Percentiles rank a stretch among this genome's conserved stretches.
Evolutionary conservation across 768 basidiomycete species (phyloP).

Genomic region (Russula foetens): DNA sequence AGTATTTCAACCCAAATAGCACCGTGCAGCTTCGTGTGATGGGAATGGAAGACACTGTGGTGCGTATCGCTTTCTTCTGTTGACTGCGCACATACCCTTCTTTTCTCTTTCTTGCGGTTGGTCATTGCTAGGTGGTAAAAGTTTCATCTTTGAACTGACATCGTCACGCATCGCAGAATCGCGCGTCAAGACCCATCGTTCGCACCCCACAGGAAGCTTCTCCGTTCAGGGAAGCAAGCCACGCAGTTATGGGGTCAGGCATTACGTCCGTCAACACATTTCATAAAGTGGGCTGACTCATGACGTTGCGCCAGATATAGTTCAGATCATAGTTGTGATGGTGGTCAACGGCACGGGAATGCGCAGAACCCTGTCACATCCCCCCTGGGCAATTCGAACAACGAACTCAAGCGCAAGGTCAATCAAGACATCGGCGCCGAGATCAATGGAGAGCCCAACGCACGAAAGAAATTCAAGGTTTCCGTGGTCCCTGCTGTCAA

Average conservation of each 20-base stretch:
- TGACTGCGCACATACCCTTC: background rate
- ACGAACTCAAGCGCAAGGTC: slow-evolving; percentile 30
- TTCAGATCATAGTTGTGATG: background rate
- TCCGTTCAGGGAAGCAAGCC: background rate
- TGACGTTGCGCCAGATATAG: background rate
- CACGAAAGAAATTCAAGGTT: slow-evolving; percentile 60
- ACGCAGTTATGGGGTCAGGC: background rate
- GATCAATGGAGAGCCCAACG: slow-evolving; percentile 24
- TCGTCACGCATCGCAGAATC: slow-evolving; percentile 2
- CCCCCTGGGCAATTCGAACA: slow-evolving; percentile 19
- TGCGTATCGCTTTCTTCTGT: slow-evolving; percentile 25
- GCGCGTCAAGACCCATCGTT: slow-evolving; percentile 5
- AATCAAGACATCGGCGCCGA: slow-evolving; percentile 13
- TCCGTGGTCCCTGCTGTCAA: slow-evolving; percentile 63
- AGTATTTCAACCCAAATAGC: slow-evolving; percentile 62
- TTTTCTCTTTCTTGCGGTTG: background rate
- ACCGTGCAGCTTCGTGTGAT: slow-evolving; percentile 53
- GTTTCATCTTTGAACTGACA: background rate
- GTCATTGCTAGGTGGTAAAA: background rate
- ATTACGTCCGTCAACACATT: background rate
- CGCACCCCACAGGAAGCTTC: background rate
- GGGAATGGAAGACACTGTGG: slow-evolving; percentile 46
- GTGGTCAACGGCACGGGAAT: slow-evolving; percentile 36
- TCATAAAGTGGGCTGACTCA: background rate
- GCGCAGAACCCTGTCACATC: slow-evolving; percentile 24